These are phyloP conservation scores for Skeletonema grethae DNA, from an alignment of 108 stramenopile species.

Conservation along the genomic window DNA sequence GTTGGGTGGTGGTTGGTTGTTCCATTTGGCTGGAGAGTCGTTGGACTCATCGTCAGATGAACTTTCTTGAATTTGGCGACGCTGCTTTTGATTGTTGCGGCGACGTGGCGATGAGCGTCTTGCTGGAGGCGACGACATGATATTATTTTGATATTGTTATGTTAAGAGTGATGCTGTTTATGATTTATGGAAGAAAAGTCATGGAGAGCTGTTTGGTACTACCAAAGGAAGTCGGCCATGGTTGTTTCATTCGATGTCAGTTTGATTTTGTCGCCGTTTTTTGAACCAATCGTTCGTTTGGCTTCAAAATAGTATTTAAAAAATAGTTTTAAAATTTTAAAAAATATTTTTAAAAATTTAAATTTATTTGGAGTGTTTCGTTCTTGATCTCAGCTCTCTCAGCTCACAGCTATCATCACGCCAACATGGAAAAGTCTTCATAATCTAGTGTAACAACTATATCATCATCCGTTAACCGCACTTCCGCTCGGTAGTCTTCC, in stretches of 20 bases:
- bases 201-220: too few species aligned
- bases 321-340: too few species aligned
- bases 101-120: conserved; percentile 8
- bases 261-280: too few species aligned
- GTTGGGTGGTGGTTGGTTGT: neutral
- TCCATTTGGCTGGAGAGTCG: neutral
- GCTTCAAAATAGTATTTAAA: too few species aligned
- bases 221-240: too few species aligned
- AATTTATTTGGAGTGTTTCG: too few species aligned
- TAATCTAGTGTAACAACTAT: conserved; percentile 46
- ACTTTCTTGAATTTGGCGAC: conserved; percentile 1
- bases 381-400: too few species aligned
- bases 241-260: too few species aligned
- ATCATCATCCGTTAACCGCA: conserved; percentile 58
- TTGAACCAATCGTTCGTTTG: too few species aligned
- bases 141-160: neutral
- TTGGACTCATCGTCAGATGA: neutral
- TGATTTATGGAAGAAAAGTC: too few species aligned
- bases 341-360: too few species aligned
- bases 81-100: neutral
- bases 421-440: conserved; percentile 59
- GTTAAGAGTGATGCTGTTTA: neutral
- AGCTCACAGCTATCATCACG: conserved; percentile 1
- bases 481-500: conserved; percentile 46
- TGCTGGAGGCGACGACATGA: neutral